Evolutionary conservation across 768 basidiomycete genomes (phyloP).

Genomic region (Rhizopogon sp.): DNA sequence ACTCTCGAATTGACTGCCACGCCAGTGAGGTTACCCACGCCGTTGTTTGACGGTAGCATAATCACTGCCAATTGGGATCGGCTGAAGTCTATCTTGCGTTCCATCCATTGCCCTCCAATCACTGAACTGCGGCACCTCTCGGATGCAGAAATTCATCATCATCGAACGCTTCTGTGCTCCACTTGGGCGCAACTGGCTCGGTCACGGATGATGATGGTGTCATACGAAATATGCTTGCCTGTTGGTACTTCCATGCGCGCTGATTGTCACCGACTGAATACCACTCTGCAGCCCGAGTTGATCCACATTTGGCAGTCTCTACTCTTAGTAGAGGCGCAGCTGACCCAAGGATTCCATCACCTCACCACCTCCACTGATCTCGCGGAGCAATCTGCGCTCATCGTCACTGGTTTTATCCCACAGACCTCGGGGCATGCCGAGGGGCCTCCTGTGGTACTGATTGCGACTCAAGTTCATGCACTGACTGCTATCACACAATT

Average conservation of each 20-base stretch:
- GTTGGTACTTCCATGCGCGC: constrained; percentile 18
- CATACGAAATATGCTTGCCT: constrained; percentile 11
- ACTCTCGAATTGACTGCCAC: background rate
- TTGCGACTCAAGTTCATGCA: constrained; percentile 28
- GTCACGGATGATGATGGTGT: constrained; percentile 1
- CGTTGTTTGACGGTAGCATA: constrained; percentile 44
- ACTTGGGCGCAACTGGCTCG: constrained; percentile 32
- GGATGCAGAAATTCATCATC: constrained; percentile 31
- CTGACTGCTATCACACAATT: constrained; percentile 40
- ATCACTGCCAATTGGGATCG: constrained; percentile 20
- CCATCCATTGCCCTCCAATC: constrained; percentile 19
- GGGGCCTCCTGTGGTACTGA: constrained; percentile 9
- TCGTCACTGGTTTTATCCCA: constrained; percentile 34
- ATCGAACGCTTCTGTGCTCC: constrained; percentile 27
- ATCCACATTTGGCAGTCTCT: constrained; percentile 50
- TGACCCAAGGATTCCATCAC: constrained; percentile 34
- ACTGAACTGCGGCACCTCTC: constrained; percentile 27
- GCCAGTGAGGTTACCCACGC: constrained; percentile 13
- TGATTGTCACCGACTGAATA: constrained; percentile 2
- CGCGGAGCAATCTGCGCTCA: constrained; percentile 27
- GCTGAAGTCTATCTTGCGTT: constrained; percentile 23
- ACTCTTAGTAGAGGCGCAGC: constrained; percentile 43
- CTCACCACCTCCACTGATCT: constrained; percentile 30
- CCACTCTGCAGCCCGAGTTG: constrained; percentile 30
- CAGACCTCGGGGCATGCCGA: background rate